Evolutionary conservation across 106 monocot genomes (phyloP).

Genomic region (Acorus calamus): DNA sequence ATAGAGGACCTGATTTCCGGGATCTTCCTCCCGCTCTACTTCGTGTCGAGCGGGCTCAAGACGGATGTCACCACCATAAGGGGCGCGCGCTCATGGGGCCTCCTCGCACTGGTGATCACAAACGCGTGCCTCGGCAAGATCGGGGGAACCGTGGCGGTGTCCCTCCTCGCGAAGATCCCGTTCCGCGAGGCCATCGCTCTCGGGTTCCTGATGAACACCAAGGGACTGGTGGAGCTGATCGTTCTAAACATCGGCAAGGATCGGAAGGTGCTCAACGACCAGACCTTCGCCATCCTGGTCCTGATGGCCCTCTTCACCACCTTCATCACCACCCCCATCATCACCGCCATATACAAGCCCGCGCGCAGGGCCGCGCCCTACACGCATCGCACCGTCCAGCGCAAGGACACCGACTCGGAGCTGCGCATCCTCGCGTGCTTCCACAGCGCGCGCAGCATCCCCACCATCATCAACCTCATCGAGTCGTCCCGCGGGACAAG

Average conservation of each 20-base stretch:
- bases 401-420: too few species aligned
- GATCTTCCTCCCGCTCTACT: conserved; percentile 53
- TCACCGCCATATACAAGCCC: too few species aligned
- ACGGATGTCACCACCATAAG: conserved; percentile 49
- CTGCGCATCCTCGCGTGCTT: too few species aligned
- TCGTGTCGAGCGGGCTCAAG: conserved; percentile 61
- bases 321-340: too few species aligned
- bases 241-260: conserved; percentile 57
- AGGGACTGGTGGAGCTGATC: conserved; percentile 61
- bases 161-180: conserved; percentile 27
- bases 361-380: too few species aligned
- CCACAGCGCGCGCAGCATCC: too few species aligned
- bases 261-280: conserved; percentile 20
- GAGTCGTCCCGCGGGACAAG: too few species aligned
- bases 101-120: conserved; percentile 42
- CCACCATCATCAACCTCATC: too few species aligned
- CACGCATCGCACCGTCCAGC: too few species aligned
- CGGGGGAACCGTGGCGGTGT: conserved; percentile 32
- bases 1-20: conserved; percentile 24
- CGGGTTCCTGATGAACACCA: conserved; percentile 77
- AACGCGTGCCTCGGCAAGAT: conserved; percentile 69
- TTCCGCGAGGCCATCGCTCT: conserved; percentile 43
- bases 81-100: conserved; percentile 34
- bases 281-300: too few species aligned
- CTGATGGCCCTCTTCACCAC: too few species aligned